Base-by-base conservation (phyloP, 2,329 filamentous ascomycete species). In the Meredithiella fracta region DNA sequence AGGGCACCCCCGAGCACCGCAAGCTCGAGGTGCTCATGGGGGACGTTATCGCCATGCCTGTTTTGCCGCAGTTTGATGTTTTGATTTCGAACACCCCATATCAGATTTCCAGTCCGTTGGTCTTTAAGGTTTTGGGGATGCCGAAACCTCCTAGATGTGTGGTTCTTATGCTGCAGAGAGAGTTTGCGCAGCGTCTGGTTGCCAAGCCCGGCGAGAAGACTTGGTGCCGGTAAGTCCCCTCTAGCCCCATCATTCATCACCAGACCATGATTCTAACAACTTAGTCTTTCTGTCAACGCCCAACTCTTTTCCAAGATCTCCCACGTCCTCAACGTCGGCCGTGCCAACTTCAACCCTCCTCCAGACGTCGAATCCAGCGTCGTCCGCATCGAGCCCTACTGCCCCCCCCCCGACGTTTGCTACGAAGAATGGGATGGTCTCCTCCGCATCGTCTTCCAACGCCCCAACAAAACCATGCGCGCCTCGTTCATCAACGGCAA, bases 361-460 rank as follows among this genome's bases (percentile, higher is more conserved):
- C 92, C 92, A 7, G 80, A 88, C 64, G 92, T 98, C 58, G 92
- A 98, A 69, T 87, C 82, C 6, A 90, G 85, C 58, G 90, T 96
- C 5, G 89, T 96, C 51, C 79, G 90, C 59, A 85, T 96, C 62
- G 86, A 91, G 65, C 89, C 89, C 22, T 94, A 96, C 72, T 73
- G 70, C 51, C 79, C 82, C 61, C 73, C 88, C 38, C 91, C 91
- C 54, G 83, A 88, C 62, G 90, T 97, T 61, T 86, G 82, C 66
- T 97, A 91, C 69, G 88, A 94, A 54, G 92, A 97, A 68, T 96
- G 90, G 83, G 91, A 97, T 65, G 90, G 91, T 8, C 74, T 97
- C 65, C 69, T 97, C 60, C 75, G 82, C 59, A 95, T 95, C 62
- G 70, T 68, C 62, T 71, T 74, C 62, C 77, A 76, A 60, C 75